These are phyloP conservation scores for Golubevia pallescens DNA, from an alignment of 1,284 basidiomycete genomes.

Conservation along the genomic window DNA sequence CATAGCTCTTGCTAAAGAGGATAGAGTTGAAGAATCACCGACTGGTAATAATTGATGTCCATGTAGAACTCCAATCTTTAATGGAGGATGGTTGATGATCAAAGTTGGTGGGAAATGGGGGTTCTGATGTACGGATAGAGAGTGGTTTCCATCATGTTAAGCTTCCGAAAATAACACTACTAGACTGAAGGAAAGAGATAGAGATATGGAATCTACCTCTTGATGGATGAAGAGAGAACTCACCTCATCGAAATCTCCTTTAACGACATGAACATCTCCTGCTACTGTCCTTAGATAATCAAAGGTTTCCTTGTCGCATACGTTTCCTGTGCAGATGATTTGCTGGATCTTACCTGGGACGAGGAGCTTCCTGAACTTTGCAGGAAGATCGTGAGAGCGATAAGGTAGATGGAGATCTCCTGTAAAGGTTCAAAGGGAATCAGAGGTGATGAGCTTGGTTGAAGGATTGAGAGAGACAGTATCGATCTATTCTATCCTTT, in stretches of 20 bases:
- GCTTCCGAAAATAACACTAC: too few relatives aligned
- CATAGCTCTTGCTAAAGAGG: slow-evolving; percentile 84
- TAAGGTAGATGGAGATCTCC: slow-evolving; percentile 57
- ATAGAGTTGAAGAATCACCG: slow-evolving; percentile 87
- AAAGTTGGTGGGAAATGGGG: slow-evolving; percentile 79
- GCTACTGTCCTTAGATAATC: slow-evolving; percentile 96
- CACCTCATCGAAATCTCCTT: slow-evolving; percentile 95
- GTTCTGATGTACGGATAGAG: slow-evolving; percentile 68
- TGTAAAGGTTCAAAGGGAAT: slow-evolving; percentile 8
- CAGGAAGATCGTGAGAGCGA: slow-evolving; percentile 80
- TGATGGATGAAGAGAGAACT: slow-evolving; percentile 27
- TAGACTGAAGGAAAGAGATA: too few relatives aligned
- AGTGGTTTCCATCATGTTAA: too few relatives aligned
- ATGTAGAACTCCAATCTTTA: slow-evolving; percentile 90
- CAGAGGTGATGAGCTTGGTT: too few relatives aligned
- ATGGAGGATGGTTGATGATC: slow-evolving; percentile 82
- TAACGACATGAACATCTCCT: slow-evolving; percentile 89
- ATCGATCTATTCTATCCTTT: too few relatives aligned
- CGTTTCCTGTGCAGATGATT: slow-evolving; percentile 95
- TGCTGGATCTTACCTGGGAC: slow-evolving; percentile 97
- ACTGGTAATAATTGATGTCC: slow-evolving; percentile 93
- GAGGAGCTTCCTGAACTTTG: slow-evolving; percentile 95
- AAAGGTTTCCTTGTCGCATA: slow-evolving; percentile 95
- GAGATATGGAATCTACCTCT: too few relatives aligned
- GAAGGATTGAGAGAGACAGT: not conserved